These are phyloP conservation scores for Bertia moriformis DNA, from an alignment of 2,329 filamentous ascomycete genomes.

Conservation along the genomic window DNA sequence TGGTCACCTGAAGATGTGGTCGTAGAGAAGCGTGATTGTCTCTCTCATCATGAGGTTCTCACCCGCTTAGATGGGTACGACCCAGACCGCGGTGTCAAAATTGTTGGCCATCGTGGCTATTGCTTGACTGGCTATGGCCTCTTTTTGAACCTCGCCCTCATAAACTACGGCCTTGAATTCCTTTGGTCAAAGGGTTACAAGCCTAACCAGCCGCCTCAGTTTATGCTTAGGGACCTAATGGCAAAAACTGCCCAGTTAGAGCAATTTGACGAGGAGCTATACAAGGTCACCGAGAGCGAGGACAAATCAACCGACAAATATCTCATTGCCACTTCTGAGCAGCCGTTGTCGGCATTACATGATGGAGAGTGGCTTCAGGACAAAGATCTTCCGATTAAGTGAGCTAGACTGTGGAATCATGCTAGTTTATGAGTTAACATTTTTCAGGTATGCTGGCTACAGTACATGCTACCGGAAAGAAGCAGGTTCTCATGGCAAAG, in stretches of 20 bases:
- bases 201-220: constrained; percentile 73
- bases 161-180: constrained; percentile 91
- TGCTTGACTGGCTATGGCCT: constrained; percentile 82
- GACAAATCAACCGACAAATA: constrained; percentile 71
- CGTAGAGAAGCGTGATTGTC: constrained; percentile 60
- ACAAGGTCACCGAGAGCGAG: constrained; percentile 86
- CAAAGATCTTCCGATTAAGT: constrained; percentile 78
- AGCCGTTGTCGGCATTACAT: constrained; percentile 85
- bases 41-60: constrained; percentile 92
- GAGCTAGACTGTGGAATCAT: constrained; percentile 9
- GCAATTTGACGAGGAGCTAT: constrained; percentile 94
- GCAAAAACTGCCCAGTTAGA: constrained; percentile 94
- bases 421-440: neutral
- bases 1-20: constrained; percentile 68
- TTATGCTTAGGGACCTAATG: constrained; percentile 94
- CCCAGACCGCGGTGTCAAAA: constrained; percentile 79
- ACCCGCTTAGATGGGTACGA: constrained; percentile 81
- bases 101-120: constrained; percentile 88
- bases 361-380: constrained; percentile 83
- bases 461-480: constrained; percentile 93
- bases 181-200: constrained; percentile 68
- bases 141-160: constrained; percentile 78
- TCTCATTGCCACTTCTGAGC: constrained; percentile 69
- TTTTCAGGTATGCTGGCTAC: constrained; percentile 59
- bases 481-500: constrained; percentile 77